Percentiles rank a stretch among this genome's conserved stretches.
phyloP scores from a whole-genome alignment of 2,329 filamentous ascomycete genomes.

The Aureobasidium sp. region DNA sequence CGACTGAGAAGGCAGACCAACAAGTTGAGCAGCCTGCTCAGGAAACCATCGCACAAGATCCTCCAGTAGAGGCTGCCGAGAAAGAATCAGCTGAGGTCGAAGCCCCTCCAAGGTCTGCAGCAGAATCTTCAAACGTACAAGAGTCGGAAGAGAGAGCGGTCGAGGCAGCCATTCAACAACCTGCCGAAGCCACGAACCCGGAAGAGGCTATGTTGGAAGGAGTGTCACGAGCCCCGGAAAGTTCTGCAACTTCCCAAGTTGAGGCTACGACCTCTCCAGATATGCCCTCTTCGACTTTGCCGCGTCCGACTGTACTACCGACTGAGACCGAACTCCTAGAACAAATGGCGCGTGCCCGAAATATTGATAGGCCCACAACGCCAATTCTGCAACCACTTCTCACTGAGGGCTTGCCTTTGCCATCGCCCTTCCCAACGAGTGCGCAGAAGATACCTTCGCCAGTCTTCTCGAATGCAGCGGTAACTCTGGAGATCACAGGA shows the following conservation, averaged over 20 bases:
- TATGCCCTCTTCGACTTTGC: conserved; percentile 22
- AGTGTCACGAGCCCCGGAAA: not conserved
- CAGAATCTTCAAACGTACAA: not conserved
- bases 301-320: conserved; percentile 19
- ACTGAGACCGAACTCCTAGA: not conserved
- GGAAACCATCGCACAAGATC: not conserved
- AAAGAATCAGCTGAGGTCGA: not conserved
- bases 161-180: not conserved
- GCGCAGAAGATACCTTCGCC: conserved; percentile 12
- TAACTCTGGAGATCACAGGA: not conserved
- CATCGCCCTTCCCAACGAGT: conserved; percentile 25
- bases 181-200: not conserved
- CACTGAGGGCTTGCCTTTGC: conserved; percentile 23
- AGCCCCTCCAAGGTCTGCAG: not conserved
- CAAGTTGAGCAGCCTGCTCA: not conserved
- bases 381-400: conserved; percentile 24
- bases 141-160: not conserved
- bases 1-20: not conserved
- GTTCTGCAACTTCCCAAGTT: not conserved
- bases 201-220: not conserved
- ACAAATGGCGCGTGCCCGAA: not conserved
- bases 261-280: not conserved
- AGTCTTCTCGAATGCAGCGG: not conserved
- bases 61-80: not conserved
- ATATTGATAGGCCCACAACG: conserved; percentile 19